Evolutionary conservation across 352 stramenopile genomes (phyloP), one percentile per base, ranked within the genome.

Genomic region (Phytophthora agathidicida): DNA sequence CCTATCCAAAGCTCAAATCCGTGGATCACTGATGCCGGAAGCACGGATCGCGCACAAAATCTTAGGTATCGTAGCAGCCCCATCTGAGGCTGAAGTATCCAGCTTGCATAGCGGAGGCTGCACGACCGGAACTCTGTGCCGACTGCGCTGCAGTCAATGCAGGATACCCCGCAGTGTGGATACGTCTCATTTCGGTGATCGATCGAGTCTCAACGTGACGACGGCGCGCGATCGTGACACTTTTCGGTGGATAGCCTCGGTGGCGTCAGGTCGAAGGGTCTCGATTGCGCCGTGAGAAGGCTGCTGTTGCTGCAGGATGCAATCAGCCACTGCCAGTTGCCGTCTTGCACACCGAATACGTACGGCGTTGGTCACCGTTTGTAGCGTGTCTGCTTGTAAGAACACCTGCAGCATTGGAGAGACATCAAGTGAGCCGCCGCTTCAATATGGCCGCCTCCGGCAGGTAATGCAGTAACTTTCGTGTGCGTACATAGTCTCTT

Each of bases 181-280:
- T 36, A 28, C 39, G 24, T 8, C 11, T 20, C 23, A 11, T 64
- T 60, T 66, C 57, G 57, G 57, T 66, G 57, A 66, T 66, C 60
- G 57, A 66, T 66, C 57, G 57, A 62, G 5, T 37, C 19, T 28
- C 42, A 11, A 61, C 17, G 24, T 33, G 11, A 61, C 52, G 41
- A 61, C 41, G 41, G 35, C 30, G 20, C 16, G 38, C n/a, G 16
- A 28, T 49, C 17, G 41, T 53, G 43, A 51, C 32, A 45, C 35
- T 47, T 60, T 60, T 68, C 59, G 59, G 51, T 68, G 59, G 60
- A 68, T 64, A 68, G 60, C 51, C 51, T 58, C 51, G 32, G 37
- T 68, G 14, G 52, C 59, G 59, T 67, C 59, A 52, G 60, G 27
- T 68, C 51, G 51, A 58, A 63, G 48, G 24, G 43, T 49, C 52